A percentile compares a stretch with the other conserved stretches of the same genome.
Conservation (phyloP, 139 green algal species). For the Picocystis salinarum region DNA sequence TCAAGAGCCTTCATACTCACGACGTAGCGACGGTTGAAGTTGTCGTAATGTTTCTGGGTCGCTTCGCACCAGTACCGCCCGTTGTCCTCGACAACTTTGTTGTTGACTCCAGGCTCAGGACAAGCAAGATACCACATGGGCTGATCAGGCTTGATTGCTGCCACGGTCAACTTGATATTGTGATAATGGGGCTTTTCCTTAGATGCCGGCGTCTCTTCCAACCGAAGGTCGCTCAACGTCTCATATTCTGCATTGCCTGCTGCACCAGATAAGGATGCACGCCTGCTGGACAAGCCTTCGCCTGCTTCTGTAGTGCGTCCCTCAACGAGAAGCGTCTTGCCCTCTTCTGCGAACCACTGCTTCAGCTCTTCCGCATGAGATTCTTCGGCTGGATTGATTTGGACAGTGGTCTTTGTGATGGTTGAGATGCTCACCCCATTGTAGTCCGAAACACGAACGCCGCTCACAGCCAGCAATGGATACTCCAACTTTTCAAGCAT, state of each 20-base stretch:
- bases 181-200: slow-evolving; percentile 34
- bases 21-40: slow-evolving; percentile 7
- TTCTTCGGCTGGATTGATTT: slow-evolving; percentile 28
- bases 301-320: no score
- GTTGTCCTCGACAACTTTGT: slow-evolving; percentile 38
- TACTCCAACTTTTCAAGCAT: slow-evolving; percentile 25
- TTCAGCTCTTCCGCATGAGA: slow-evolving; percentile 21
- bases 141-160: slow-evolving; percentile 37
- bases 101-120: slow-evolving; percentile 52
- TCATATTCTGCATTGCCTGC: not conserved
- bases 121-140: slow-evolving; percentile 61
- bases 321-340: no score
- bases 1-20: slow-evolving; percentile 6
- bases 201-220: slow-evolving; percentile 13
- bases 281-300: no score
- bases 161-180: slow-evolving; percentile 17
- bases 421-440: slow-evolving; percentile 46
- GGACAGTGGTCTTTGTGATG: slow-evolving; percentile 16
- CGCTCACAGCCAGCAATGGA: slow-evolving; percentile 22
- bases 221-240: not conserved
- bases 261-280: not conserved
- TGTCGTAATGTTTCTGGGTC: slow-evolving; percentile 5
- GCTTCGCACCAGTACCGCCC: slow-evolving; percentile 6
- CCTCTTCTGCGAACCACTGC: slow-evolving; percentile 48
- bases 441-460: slow-evolving; percentile 36